Evolutionary conservation across 2,329 filamentous ascomycete species (phyloP).

Genomic region (Thermoascus crustaceus): DNA sequence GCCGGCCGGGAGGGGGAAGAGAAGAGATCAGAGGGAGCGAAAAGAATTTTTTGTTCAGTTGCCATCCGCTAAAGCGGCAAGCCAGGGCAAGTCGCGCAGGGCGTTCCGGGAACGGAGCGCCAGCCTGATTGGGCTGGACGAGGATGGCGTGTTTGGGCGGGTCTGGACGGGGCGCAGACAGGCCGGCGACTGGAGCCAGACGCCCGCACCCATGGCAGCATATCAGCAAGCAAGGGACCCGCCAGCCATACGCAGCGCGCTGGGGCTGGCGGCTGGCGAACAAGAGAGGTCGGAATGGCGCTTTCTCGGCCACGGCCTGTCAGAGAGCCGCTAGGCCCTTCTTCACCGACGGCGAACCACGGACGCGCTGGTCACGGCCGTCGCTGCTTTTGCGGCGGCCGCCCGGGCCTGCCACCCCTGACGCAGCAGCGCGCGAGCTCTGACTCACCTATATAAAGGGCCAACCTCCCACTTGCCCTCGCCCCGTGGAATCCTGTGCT

Average conservation of each 20-base stretch:
- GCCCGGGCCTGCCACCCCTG: constrained; percentile 30
- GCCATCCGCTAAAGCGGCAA: constrained; percentile 27
- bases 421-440: constrained; percentile 18
- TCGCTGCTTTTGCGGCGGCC: constrained; percentile 33
- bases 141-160: constrained; percentile 9
- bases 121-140: constrained; percentile 21
- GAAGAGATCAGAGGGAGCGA: constrained; percentile 10
- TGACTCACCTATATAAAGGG: constrained; percentile 35
- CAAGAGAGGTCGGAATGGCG: constrained; percentile 15
- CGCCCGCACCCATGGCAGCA: constrained; percentile 13
- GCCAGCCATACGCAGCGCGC: constrained; percentile 13
- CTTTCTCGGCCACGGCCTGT: constrained; percentile 9
- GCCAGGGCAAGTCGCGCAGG: constrained; percentile 20
- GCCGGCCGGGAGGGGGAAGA: constrained; percentile 10
- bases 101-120: constrained; percentile 16
- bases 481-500: constrained; percentile 24
- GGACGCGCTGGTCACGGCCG: constrained; percentile 18
- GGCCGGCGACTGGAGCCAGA: constrained; percentile 17
- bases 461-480: constrained; percentile 29
- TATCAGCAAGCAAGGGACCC: constrained; percentile 17
- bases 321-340: constrained; percentile 18
- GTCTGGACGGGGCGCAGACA: constrained; percentile 20
- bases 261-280: constrained; percentile 13
- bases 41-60: constrained; percentile 27
- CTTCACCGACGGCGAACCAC: constrained; percentile 13